These are phyloP conservation scores for Diaporthe citriasiana DNA, from an alignment of 2,329 filamentous ascomycete species.

Conservation along the genomic window DNA sequence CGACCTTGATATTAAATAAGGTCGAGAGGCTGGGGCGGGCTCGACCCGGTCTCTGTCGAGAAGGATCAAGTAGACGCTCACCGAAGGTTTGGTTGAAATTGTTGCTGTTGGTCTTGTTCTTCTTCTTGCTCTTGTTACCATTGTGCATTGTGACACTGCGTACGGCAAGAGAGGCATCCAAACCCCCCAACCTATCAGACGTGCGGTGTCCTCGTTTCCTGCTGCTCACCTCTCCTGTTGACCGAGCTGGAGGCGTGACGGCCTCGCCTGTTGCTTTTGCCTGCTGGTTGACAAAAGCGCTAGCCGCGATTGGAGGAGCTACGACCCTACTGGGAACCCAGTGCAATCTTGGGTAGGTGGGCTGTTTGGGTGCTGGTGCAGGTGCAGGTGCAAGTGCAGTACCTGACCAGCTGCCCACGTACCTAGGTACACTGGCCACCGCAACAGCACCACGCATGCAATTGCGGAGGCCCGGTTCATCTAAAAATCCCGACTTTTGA, in stretches of 20 bases:
- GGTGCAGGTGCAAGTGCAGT: neutral
- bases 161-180: neutral
- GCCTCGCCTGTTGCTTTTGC: neutral
- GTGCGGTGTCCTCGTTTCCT: neutral
- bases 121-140: neutral
- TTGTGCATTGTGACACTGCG: neutral
- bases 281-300: constrained; percentile 18
- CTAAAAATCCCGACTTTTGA: constrained; percentile 30
- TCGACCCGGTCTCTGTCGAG: neutral
- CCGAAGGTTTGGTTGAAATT: neutral
- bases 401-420: neutral
- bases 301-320: constrained; percentile 28
- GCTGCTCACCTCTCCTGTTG: neutral
- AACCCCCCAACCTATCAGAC: neutral
- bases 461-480: constrained; percentile 26
- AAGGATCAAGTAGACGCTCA: neutral
- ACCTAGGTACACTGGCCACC: neutral
- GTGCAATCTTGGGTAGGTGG: neutral
- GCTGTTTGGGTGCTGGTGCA: neutral
- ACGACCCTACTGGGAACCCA: neutral
- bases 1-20: constrained; percentile 1
- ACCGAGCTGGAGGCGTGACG: neutral
- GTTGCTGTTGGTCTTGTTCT: neutral
- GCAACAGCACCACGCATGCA: neutral
- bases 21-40: neutral